Percentiles rank a stretch among this genome's conserved stretches.
Conservation (phyloP, 257 asterid genomes). For the Ilex aquifolium region DNA sequence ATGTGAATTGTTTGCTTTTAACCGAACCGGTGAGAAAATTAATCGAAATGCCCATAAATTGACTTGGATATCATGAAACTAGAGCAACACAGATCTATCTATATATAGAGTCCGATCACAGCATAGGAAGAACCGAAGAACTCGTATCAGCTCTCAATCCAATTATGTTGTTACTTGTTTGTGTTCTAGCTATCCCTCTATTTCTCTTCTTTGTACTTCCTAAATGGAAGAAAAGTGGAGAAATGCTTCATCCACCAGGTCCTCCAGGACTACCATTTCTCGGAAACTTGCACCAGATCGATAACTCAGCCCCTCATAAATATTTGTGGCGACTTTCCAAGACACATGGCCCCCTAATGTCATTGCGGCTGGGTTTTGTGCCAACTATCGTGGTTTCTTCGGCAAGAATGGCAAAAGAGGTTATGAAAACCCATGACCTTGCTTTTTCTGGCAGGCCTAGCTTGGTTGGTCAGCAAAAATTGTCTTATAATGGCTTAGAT, state of each 20-base stretch:
- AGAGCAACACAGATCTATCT: too few relatives aligned
- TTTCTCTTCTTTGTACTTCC: neutral
- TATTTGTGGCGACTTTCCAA: neutral
- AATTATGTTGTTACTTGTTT: neutral
- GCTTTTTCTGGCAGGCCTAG: neutral
- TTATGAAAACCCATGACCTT: neutral
- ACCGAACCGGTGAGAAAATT: too few relatives aligned
- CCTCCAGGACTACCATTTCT: neutral
- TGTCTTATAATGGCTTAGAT: neutral
- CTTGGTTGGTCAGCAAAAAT: neutral
- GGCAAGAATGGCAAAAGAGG: neutral
- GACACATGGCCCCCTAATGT: neutral
- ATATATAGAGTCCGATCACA: too few relatives aligned
- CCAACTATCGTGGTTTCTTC: neutral
- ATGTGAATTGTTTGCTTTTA: too few relatives aligned
- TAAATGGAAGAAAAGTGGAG: neutral
- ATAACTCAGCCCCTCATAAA: neutral
- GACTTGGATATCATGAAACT: too few relatives aligned
- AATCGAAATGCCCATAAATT: too few relatives aligned
- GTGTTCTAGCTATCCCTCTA: neutral
- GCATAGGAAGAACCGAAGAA: too few relatives aligned
- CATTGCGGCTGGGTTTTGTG: neutral
- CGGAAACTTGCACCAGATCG: neutral
- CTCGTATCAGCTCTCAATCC: too few relatives aligned
- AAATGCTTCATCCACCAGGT: neutral